A percentile compares a stretch with the other conserved stretches of the same genome.
phyloP scores from a whole-genome alignment of 2,329 filamentous ascomycete genomes.

The Metarhizium rileyi region DNA sequence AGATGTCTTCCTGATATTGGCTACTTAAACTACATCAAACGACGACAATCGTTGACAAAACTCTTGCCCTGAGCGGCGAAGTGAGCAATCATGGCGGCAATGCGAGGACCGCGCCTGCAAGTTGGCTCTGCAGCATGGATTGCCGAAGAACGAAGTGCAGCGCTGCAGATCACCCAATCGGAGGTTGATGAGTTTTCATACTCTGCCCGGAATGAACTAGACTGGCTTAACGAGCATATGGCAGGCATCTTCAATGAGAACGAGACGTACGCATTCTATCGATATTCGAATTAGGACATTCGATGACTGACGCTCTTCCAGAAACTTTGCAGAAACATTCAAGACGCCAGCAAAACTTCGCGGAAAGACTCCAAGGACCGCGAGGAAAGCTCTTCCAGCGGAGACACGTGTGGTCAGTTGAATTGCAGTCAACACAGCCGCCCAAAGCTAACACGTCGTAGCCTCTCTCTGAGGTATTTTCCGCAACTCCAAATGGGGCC shows the following conservation, averaged over 20 bases:
- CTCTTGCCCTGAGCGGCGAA: conserved; percentile 6
- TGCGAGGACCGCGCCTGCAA: conserved; percentile 50
- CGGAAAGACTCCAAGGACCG: conserved; percentile 69
- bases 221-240: conserved; percentile 99
- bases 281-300: background rate
- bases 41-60: background rate
- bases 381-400: conserved; percentile 46
- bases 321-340: conserved; percentile 89
- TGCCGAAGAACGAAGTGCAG: conserved; percentile 69
- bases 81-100: conserved; percentile 28
- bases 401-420: conserved; percentile 55
- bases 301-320: conserved; percentile 28
- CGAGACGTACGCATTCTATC: conserved; percentile 53
- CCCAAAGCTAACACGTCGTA: conserved; percentile 23
- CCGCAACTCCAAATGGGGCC: conserved; percentile 46
- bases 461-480: conserved; percentile 52
- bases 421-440: conserved; percentile 6
- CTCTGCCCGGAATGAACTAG: conserved; percentile 84
- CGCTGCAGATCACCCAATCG: conserved; percentile 62
- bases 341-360: conserved; percentile 82
- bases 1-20: conserved; percentile 7
- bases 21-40: background rate
- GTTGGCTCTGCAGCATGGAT: conserved; percentile 84
- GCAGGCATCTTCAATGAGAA: conserved; percentile 81
- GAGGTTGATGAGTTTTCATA: conserved; percentile 92